Evolutionary conservation across 768 basidiomycete genomes (phyloP).

Genomic region (Leccinum imitatum): DNA sequence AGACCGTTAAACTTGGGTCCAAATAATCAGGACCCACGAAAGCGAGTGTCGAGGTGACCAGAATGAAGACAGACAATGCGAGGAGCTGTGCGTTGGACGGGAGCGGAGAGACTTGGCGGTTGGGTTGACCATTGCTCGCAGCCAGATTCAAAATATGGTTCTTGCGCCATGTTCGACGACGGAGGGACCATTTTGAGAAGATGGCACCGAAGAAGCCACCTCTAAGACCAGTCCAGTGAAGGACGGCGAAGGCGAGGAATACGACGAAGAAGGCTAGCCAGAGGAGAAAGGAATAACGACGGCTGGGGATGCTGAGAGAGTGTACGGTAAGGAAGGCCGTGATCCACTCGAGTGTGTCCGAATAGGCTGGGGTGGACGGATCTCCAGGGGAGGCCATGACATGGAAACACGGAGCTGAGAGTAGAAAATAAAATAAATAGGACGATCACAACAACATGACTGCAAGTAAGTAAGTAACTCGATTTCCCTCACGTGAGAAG

Average conservation of each 20-base stretch:
- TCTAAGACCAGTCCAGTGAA: slow-evolving; percentile 44
- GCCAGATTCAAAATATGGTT: slow-evolving; percentile 40
- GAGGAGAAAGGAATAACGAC: slow-evolving; percentile 56
- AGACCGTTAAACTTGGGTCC: slow-evolving; percentile 45
- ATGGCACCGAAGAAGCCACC: slow-evolving; percentile 47
- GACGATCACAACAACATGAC: background rate
- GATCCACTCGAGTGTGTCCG: slow-evolving; percentile 51
- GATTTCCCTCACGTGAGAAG: background rate
- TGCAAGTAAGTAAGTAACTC: no score
- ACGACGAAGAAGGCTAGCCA: slow-evolving; percentile 53
- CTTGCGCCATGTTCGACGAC: slow-evolving; percentile 58
- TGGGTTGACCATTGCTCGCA: slow-evolving; percentile 26
- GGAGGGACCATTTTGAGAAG: slow-evolving; percentile 60
- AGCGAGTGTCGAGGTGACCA: slow-evolving; percentile 43
- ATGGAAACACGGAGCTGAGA: slow-evolving; percentile 4
- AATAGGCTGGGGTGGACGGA: slow-evolving; percentile 37
- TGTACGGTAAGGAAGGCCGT: slow-evolving; percentile 58
- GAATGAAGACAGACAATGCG: slow-evolving; percentile 43
- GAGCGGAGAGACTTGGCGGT: slow-evolving; percentile 44
- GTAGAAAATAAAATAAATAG: background rate
- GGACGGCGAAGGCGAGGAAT: slow-evolving; percentile 39
- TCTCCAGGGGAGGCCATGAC: slow-evolving; percentile 37
- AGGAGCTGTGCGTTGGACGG: slow-evolving; percentile 68
- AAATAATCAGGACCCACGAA: slow-evolving; percentile 73
- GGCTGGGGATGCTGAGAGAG: slow-evolving; percentile 49